Base-by-base conservation (phyloP, 345 rosid genomes). In the Sisymbrium irio region DNA sequence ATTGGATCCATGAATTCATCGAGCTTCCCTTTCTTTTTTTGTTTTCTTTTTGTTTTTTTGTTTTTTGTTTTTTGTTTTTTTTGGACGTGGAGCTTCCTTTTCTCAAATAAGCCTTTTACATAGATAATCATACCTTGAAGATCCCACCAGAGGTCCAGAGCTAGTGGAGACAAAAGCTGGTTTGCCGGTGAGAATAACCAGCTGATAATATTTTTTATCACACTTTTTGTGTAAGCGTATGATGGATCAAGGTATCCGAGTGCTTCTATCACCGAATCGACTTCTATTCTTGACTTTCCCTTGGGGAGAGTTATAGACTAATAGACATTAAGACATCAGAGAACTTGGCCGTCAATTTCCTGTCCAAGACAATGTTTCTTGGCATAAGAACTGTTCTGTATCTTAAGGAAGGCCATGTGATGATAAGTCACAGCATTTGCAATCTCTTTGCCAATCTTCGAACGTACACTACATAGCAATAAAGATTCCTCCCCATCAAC, bases 351-450 rank as follows among this genome's bases (percentile, higher is more conserved):
- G 12, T 39, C 47, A 22, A 36, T 1, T 71, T 39, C 61, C 37
- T 11, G 40, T 37, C 68, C 68, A 71, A 36, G 51, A 61, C 19
- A 4, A 61, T 25, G 40, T 49, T 15, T 0, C 3, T 25, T 45
- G 37, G 39, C n/a, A 45, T 60, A 46, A 71, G n/a, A n/a, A n/a
- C n/a, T n/a, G n/a, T n/a, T n/a, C n/a, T n/a, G n/a, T n/a, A 59
- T n/a, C n/a, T n/a, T 46, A 18, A 30, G 18, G 60, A 46, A 73
- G 0, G 69, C 63, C 25, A 6, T 54, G 65, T 73, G 71, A 64
- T 64, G 71, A 44, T 62, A 72, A 9, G 69, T 40, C 25, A 39
- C 32, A 2, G 69, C 69, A 49, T 62, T 28, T 22, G 76, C 76
- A 9, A 62, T 28, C 54, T 63, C 76, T 9, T 49, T 72, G 0